Conservation (phyloP, 2,329 filamentous ascomycete genomes). For the Aspergillus chevalieri region DNA sequence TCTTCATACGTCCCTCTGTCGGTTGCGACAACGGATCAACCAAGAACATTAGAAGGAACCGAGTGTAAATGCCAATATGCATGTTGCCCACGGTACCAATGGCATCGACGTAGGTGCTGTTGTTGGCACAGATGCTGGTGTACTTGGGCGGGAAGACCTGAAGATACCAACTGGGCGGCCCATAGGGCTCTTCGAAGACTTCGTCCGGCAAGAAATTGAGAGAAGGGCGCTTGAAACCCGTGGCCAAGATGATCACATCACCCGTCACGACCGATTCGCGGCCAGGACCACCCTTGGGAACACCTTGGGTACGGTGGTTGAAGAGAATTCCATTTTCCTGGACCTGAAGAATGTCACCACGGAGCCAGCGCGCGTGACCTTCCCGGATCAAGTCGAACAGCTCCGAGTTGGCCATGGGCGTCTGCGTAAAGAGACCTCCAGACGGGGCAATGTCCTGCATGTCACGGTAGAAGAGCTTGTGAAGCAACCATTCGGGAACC, state of each 20-base stretch:
- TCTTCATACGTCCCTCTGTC: conserved; percentile 66
- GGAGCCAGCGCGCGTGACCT: conserved; percentile 70
- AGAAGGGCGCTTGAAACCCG: conserved; percentile 69
- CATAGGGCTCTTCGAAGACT: conserved; percentile 66
- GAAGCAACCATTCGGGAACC: conserved; percentile 70
- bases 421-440: conserved; percentile 71
- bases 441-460: conserved; percentile 66
- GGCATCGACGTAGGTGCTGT: conserved; percentile 74
- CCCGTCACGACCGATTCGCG: conserved; percentile 59
- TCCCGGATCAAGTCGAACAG: conserved; percentile 68
- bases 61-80: conserved; percentile 84
- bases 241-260: conserved; percentile 77
- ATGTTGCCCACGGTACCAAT: conserved; percentile 81
- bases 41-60: conserved; percentile 80
- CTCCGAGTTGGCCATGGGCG: conserved; percentile 81
- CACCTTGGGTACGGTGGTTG: conserved; percentile 64
- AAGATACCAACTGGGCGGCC: conserved; percentile 80
- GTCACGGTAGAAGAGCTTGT: conserved; percentile 76
- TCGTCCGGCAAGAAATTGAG: conserved; percentile 68
- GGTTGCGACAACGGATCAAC: conserved; percentile 71
- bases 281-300: conserved; percentile 70
- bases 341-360: conserved; percentile 69
- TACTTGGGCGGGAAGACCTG: conserved; percentile 76
- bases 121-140: conserved; percentile 69
- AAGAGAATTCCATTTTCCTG: conserved; percentile 60